phyloP scores from a whole-genome alignment of 208 protist species.

The Wallacemonas sp. region DNA sequence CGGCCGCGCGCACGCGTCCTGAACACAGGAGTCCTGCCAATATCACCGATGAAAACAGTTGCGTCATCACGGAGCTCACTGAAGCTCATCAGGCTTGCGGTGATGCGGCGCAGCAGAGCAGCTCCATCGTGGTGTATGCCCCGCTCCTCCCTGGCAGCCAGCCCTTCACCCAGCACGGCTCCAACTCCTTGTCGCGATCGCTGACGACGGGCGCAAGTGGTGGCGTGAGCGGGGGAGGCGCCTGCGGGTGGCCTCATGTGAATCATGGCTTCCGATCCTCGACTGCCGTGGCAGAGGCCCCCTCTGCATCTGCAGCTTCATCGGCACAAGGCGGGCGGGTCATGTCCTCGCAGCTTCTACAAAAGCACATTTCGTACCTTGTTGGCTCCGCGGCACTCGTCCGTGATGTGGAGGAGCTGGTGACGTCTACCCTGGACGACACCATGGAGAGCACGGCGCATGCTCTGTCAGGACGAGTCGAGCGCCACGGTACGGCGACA shows the following conservation, averaged over 20 bases:
- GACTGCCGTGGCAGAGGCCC: neutral
- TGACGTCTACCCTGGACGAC: neutral
- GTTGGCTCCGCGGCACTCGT: constrained; percentile 22
- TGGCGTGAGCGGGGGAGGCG: neutral
- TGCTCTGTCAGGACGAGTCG: neutral
- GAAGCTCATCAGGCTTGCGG: neutral
- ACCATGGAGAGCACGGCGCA: neutral
- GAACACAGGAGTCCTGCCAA: neutral
- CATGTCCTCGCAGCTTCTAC: constrained; percentile 24
- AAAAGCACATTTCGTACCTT: constrained; percentile 30
- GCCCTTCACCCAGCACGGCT: neutral
- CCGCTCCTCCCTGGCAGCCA: neutral
- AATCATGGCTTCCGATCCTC: neutral
- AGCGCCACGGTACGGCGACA: neutral
- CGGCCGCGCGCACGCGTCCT: too few species aligned
- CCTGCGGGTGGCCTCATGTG: neutral
- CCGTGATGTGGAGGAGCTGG: neutral
- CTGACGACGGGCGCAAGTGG: neutral
- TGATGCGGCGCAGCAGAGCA: neutral
- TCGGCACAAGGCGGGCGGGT: neutral
- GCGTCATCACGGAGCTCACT: neutral
- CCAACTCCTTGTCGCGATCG: neutral
- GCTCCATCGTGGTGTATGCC: constrained; percentile 9
- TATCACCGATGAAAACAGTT: neutral
- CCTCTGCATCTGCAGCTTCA: neutral